A percentile compares a stretch with the other conserved stretches of the same genome.
phyloP scores from a whole-genome alignment of 75 land plant species.

The Sequoia sempervirens region DNA sequence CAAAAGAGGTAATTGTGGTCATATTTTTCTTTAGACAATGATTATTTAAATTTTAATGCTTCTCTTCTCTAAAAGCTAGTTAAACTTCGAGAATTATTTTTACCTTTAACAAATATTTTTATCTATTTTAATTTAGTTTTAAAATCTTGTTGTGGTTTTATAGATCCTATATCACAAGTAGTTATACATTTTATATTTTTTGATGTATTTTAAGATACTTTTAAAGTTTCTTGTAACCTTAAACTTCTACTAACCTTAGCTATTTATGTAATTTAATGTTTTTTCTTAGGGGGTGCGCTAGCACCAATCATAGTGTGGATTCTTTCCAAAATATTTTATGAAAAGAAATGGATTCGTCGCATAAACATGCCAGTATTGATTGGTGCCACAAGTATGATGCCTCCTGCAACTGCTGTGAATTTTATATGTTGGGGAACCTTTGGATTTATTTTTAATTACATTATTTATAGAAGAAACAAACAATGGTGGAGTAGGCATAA shows the following conservation, averaged over 20 bases:
- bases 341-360: constrained; percentile 19
- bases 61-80: too few relatives aligned
- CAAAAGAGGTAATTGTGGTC: too few relatives aligned
- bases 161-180: too few relatives aligned
- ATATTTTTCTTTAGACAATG: too few relatives aligned
- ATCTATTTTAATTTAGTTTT: too few relatives aligned
- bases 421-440: constrained; percentile 17
- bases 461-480: constrained; percentile 18
- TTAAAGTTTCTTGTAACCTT: too few relatives aligned
- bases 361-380: constrained; percentile 33
- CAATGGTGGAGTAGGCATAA: constrained; percentile 35
- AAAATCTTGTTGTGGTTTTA: too few relatives aligned
- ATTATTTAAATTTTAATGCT: too few relatives aligned
- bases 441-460: constrained; percentile 24
- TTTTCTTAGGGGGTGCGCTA: constrained; percentile 18
- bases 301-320: constrained; percentile 25
- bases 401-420: constrained; percentile 32
- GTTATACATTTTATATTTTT: too few relatives aligned
- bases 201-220: too few relatives aligned
- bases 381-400: constrained; percentile 19
- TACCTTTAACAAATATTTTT: too few relatives aligned
- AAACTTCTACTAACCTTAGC: background rate
- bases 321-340: constrained; percentile 9
- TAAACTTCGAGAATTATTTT: too few relatives aligned
- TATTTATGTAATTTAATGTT: background rate